phyloP scores from a whole-genome alignment of 2,329 filamentous ascomycete species.

The Epichloe brachyelytri region DNA sequence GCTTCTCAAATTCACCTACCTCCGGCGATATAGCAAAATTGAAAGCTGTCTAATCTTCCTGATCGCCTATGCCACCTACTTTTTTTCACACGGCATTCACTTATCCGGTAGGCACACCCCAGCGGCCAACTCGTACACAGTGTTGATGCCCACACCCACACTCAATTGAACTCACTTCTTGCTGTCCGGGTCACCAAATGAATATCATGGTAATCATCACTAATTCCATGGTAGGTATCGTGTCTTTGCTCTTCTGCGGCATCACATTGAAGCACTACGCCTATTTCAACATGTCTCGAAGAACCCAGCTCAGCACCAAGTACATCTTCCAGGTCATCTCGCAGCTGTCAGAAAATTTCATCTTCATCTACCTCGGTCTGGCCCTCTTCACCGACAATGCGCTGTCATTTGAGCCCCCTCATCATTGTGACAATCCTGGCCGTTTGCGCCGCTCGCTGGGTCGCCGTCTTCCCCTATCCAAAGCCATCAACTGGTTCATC shows the following conservation, averaged over 20 bases:
- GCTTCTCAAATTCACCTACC: constrained; percentile 85
- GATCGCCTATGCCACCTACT: constrained; percentile 93
- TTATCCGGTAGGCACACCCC: constrained; percentile 64
- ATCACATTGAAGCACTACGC: constrained; percentile 98
- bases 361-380: constrained; percentile 95
- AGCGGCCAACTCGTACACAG: background rate
- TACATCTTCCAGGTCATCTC: constrained; percentile 92
- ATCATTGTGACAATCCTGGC: constrained; percentile 87
- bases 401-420: constrained; percentile 83
- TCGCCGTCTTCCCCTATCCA: constrained; percentile 91
- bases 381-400: constrained; percentile 87
- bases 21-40: constrained; percentile 86
- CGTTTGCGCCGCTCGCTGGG: constrained; percentile 84
- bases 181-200: too few species aligned
- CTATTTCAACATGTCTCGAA: constrained; percentile 98
- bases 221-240: constrained; percentile 54
- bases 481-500: constrained; percentile 83
- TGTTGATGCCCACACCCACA: background rate
- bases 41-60: constrained; percentile 91
- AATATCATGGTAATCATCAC: background rate
- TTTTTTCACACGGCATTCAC: constrained; percentile 90
- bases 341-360: constrained; percentile 96
- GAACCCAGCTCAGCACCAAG: constrained; percentile 94
- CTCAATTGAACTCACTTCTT: background rate
- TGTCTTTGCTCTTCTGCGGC: constrained; percentile 91